Evolutionary conservation across 495 filamentous ascomycete genomes (phyloP), one percentile per base, ranked within the genome.

Genomic region (Darksidea phi): DNA sequence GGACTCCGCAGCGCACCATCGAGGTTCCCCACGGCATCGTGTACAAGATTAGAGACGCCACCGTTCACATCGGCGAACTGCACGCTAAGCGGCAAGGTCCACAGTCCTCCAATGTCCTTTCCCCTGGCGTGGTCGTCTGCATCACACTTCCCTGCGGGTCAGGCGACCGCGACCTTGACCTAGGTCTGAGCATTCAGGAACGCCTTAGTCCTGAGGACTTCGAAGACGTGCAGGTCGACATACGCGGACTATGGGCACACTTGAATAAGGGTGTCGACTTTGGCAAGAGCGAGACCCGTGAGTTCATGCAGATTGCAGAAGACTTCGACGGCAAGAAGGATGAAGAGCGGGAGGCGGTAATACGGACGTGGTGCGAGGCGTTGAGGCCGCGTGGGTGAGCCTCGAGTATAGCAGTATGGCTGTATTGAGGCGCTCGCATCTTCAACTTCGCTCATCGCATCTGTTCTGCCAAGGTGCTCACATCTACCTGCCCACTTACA

Each of bases 321-420:
- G 46, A 2, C 7, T 1, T 46, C 10, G 25, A 42, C 6, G 51
- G 28, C 28, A 32, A 10, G 4, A 32, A 25, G 1, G 37, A 32
- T 24, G 20, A 34, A 7, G 34, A 47, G 52, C 43, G 26, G n/a
- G 57, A 66, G 36, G 51, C 56, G 37, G 25, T 46, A 5, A 51
- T 66, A 17, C 48, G 48, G 57, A 61, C 57, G 63, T 66, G 63
- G 63, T 55, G 56, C 32, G 63, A 66, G 36, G 47, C 59, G 6
- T 48, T 66, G 51, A 59, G 24, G 43, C 32, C 59, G 50, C n/a
- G 61, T 25, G 61, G 38, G 21, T 59, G 58, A 63, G 43, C 0
- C 28, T 32, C 10, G 6, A 41, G 4, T 15, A n/a, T 2, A 6
- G 25, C 15, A 37, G n/a, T 12, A 2, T 48, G 3, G 54, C 17